A percentile compares a stretch with the other conserved stretches of the same genome.
phyloP scores from a whole-genome alignment of 176 grass and related monocot species.

The Metroxylon sagu region DNA sequence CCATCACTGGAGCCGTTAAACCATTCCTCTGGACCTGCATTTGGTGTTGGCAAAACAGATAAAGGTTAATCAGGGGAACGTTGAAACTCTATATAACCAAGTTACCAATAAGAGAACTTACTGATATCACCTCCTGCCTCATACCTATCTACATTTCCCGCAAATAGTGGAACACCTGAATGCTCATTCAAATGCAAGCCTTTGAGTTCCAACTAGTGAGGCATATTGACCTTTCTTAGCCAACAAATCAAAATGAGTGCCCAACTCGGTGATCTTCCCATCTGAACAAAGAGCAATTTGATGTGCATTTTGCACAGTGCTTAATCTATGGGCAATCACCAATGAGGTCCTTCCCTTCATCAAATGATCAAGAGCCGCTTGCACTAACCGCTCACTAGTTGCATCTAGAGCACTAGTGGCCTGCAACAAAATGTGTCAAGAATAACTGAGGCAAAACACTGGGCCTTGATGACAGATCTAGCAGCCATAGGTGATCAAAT shows the following conservation, averaged over 20 bases:
- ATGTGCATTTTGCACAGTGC: conserved; percentile 85
- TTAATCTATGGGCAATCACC: conserved; percentile 88
- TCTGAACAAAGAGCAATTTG: conserved; percentile 68
- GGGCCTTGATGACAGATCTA: no score
- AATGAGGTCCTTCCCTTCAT: conserved; percentile 90
- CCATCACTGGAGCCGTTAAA: no score
- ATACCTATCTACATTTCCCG: no score
- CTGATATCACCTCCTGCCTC: no score
- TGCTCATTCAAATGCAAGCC: conserved; percentile 74
- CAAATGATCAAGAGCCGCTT: conserved; percentile 73
- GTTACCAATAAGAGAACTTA: no score
- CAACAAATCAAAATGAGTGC: conserved; percentile 63
- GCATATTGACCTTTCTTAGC: conserved; percentile 66
- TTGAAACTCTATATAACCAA: no score
- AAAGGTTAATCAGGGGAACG: no score
- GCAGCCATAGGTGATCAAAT: no score
- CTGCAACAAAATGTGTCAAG: conserved; percentile 26
- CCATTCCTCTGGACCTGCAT: no score
- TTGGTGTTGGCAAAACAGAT: no score
- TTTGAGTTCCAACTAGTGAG: conserved; percentile 63
- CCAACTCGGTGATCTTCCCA: conserved; percentile 61
- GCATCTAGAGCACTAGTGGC: conserved; percentile 91
- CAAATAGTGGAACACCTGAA: neutral
- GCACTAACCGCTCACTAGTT: conserved; percentile 72
- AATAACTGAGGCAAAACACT: no score